phyloP scores from a whole-genome alignment of 1,284 basidiomycete species.

The Coniophora puteana region DNA sequence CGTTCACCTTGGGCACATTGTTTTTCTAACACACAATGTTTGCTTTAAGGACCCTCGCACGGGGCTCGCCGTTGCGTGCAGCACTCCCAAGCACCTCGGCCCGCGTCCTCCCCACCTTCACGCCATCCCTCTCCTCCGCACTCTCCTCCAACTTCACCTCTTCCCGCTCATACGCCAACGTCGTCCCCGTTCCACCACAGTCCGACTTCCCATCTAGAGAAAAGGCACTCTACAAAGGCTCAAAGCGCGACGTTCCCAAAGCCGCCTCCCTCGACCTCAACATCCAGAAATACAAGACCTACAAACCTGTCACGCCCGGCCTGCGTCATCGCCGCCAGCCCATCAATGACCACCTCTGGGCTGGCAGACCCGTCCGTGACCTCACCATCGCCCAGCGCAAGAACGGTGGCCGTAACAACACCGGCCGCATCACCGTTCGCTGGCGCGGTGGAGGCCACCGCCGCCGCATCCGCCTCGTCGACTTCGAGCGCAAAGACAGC shows the following conservation, averaged over 20 bases:
- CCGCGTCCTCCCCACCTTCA: slow-evolving; percentile 5
- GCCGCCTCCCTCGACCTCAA: slow-evolving; percentile 31
- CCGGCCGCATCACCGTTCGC: slow-evolving; percentile 87
- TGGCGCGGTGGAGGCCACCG: slow-evolving; percentile 91
- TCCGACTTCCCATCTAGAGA: too few species aligned
- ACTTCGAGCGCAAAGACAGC: slow-evolving; percentile 76
- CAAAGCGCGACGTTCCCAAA: slow-evolving; percentile 4
- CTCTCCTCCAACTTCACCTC: too few species aligned
- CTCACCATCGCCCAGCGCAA: slow-evolving; percentile 83
- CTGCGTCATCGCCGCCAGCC: slow-evolving; percentile 87
- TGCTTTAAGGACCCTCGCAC: too few species aligned
- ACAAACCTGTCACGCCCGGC: slow-evolving; percentile 84
- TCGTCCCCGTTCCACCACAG: too few species aligned
- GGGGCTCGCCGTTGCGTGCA: too few species aligned
- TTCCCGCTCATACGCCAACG: too few species aligned
- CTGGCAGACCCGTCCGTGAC: slow-evolving; percentile 78
- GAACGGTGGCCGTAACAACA: slow-evolving; percentile 83
- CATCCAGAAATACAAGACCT: slow-evolving; percentile 76
- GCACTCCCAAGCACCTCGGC: too few species aligned
- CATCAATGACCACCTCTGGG: slow-evolving; percentile 78
- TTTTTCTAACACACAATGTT: too few species aligned
- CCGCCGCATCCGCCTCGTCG: slow-evolving; percentile 82
- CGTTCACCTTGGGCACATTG: slow-evolving; percentile 19
- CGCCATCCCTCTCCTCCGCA: slow-evolving; percentile 5
- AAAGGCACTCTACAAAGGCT: too few species aligned